These are phyloP conservation scores for Adansonia madagascariensis DNA, from an alignment of 441 rosid species.

Conservation along the genomic window DNA sequence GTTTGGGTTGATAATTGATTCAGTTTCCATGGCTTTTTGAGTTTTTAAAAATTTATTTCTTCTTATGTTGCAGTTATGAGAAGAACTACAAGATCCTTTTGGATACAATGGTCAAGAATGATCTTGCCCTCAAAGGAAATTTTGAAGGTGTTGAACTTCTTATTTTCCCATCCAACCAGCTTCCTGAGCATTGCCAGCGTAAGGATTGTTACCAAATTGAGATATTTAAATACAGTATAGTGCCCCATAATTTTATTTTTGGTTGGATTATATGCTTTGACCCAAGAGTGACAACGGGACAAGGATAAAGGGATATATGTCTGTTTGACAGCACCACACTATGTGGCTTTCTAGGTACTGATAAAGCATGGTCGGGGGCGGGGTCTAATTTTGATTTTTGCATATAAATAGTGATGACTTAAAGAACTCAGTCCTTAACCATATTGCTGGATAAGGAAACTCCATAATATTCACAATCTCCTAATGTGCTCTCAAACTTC, in stretches of 20 bases:
- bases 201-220: slow-evolving; percentile 44
- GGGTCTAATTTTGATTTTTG: slow-evolving; percentile 18
- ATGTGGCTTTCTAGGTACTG: neutral
- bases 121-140: slow-evolving; percentile 86
- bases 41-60: slow-evolving; percentile 20
- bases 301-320: slow-evolving; percentile 14
- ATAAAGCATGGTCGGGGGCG: neutral
- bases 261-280: slow-evolving; percentile 18
- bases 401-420: neutral
- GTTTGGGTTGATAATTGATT: slow-evolving; percentile 4
- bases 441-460: neutral
- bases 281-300: neutral
- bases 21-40: slow-evolving; percentile 9
- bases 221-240: slow-evolving; percentile 14
- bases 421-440: neutral
- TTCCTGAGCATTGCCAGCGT: slow-evolving; percentile 86
- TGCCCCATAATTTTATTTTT: slow-evolving; percentile 17
- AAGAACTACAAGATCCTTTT: slow-evolving; percentile 72
- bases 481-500: neutral
- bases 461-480: neutral
- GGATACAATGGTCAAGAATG: slow-evolving; percentile 80
- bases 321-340: neutral
- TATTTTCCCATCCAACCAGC: slow-evolving; percentile 87
- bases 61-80: slow-evolving; percentile 70
- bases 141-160: slow-evolving; percentile 76